Conservation (phyloP, 1,139 yeast genomes). For the Lodderomyces margitis region DNA sequence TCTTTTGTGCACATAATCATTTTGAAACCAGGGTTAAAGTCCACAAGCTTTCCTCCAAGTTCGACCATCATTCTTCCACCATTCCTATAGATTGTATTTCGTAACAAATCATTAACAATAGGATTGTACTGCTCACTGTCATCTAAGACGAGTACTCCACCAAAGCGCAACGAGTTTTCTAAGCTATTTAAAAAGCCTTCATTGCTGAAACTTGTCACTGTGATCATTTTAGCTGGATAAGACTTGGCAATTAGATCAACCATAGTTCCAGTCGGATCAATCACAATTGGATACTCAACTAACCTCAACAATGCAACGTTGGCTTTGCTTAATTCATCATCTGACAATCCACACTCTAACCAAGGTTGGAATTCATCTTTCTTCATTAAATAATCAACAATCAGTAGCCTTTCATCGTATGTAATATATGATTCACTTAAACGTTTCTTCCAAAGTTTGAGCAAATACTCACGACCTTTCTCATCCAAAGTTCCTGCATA, state of each 20-base stretch:
- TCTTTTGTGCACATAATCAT: slow-evolving; percentile 64
- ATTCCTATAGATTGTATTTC: slow-evolving; percentile 56
- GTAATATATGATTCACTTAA: slow-evolving; percentile 39
- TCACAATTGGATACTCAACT: slow-evolving; percentile 48
- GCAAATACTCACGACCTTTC: slow-evolving; percentile 39
- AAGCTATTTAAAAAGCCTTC: slow-evolving; percentile 66
- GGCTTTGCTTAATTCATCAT: slow-evolving; percentile 66
- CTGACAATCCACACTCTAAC: slow-evolving; percentile 52
- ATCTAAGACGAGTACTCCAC: slow-evolving; percentile 67
- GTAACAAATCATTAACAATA: slow-evolving; percentile 58
- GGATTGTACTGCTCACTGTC: slow-evolving; percentile 87
- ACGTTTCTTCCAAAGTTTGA: slow-evolving; percentile 39
- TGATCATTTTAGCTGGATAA: slow-evolving; percentile 36
- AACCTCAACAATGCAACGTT: slow-evolving; percentile 58
- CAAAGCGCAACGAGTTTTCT: slow-evolving; percentile 82
- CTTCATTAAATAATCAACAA: slow-evolving; percentile 36
- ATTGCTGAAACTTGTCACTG: slow-evolving; percentile 69
- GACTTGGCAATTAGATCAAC: slow-evolving; percentile 38
- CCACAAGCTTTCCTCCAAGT: slow-evolving; percentile 65
- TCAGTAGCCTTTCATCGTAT: slow-evolving; percentile 36
- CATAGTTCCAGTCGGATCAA: slow-evolving; percentile 68
- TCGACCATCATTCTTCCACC: slow-evolving; percentile 71
- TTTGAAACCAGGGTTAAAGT: slow-evolving; percentile 62
- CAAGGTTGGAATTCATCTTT: slow-evolving; percentile 46
- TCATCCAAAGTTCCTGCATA: slow-evolving; percentile 67